Base-by-base conservation (phyloP, 73 alveolate species). In the Blepharisma stoltei region DNA sequence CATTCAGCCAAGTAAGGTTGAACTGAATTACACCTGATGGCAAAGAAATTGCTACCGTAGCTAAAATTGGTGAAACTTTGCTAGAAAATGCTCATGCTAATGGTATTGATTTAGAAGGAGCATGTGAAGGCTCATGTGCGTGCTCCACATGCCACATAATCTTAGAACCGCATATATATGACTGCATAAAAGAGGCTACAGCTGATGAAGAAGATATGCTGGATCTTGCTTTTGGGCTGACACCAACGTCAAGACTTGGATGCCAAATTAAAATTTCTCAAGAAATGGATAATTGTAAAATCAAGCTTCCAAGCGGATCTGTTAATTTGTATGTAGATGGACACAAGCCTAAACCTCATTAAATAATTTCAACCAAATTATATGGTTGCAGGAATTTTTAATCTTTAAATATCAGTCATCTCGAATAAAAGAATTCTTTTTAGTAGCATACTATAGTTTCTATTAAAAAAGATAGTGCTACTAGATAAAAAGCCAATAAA, bases 81-180 rank as follows among this genome's bases (percentile, higher is more conserved):
- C 78, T 92, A 46, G 94, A 87, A 38, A 83, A 90, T 6, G 95
- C 95, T 18, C 93, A 92, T 73, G 68, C 80, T 44, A 92, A 90
- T 71, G 77, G 88, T 6, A 80, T 92, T 55, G 94, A 86, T 54
- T 68, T 92, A 38, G 96, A 90, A 88, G 98, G 97, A 18, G 97
- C 98, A 52, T 92, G 98, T 70, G 97, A 90, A 52, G 85, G 81
- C 48, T 78, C 92, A 9, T 76, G 80, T 6, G 98, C 98, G 6
- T 92, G 98, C 71, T 90, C 98, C 2, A 92, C 98, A 6, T 92
- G 98, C 76, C 97, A 92, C 84, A 95, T 92, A 1, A 82, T 89
- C 27, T 78, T 92, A 52, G 87, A 77, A 45, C 87, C 87, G 41
- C 78, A 83, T 45, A 23, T 92, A 27, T 90, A 81, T 81, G 94